Evolutionary conservation across 192 early-diverging fungal genomes (phyloP).

Genomic region (Gryganskiella cystojenkinii): DNA sequence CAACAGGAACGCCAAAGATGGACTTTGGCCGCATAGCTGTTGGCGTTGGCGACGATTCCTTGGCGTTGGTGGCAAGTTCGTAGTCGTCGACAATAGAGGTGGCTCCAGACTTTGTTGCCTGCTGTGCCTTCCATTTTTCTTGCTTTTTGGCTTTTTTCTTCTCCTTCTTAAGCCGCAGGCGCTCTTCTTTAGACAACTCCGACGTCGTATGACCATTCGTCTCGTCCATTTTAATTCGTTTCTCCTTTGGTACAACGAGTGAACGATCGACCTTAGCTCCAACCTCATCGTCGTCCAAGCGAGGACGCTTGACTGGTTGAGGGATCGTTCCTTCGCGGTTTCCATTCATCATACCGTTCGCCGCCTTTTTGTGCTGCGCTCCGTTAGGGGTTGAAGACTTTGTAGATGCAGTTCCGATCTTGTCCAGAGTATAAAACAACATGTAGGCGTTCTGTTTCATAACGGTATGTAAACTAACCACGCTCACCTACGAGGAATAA

Average conservation of each 20-base stretch:
- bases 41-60: neutral
- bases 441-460: conserved; percentile 84
- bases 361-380: neutral
- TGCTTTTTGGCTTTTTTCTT: conserved; percentile 28
- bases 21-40: conserved; percentile 1
- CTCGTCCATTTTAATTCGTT: conserved; percentile 21
- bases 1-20: conserved; percentile 25
- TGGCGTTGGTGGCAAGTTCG: conserved; percentile 12
- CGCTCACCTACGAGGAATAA: conserved; percentile 59
- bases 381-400: conserved; percentile 13
- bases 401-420: conserved; percentile 11
- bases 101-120: neutral
- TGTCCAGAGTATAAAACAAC: conserved; percentile 78
- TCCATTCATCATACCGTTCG: conserved; percentile 6
- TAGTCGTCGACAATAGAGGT: conserved; percentile 12
- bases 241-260: conserved; percentile 16
- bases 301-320: conserved; percentile 20
- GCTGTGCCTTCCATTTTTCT: conserved; percentile 7
- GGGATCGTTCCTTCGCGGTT: neutral
- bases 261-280: conserved; percentile 42
- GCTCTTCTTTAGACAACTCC: conserved; percentile 34
- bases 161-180: conserved; percentile 35
- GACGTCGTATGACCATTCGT: neutral
- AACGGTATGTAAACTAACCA: conserved; percentile 75
- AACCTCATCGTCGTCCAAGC: conserved; percentile 40